phyloP scores from a whole-genome alignment of 2,329 filamentous ascomycete genomes.

The Pestalotiopsis fici region DNA sequence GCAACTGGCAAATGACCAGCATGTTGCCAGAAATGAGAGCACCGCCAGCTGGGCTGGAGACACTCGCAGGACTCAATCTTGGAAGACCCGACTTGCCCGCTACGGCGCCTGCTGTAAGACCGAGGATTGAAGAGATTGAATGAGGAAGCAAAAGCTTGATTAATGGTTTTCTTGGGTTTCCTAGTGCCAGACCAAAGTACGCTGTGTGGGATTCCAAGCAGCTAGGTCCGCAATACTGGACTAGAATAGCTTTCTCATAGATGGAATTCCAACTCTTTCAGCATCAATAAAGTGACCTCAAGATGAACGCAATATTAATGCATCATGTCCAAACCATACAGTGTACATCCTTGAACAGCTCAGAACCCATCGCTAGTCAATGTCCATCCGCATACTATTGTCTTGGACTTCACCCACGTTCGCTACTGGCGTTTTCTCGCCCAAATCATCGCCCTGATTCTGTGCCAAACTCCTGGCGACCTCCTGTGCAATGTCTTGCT shows the following conservation, averaged over 20 bases:
- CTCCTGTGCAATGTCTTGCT: neutral
- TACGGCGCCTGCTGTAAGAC: constrained; percentile 14
- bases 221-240: too few species aligned
- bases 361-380: neutral
- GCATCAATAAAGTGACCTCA: too few species aligned
- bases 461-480: neutral
- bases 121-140: constrained; percentile 33
- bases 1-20: constrained; percentile 59
- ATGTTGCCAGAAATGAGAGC: constrained; percentile 40
- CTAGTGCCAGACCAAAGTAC: neutral
- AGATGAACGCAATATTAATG: too few species aligned
- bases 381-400: neutral
- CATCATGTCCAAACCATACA: neutral
- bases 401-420: neutral
- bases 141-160: constrained; percentile 1
- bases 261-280: too few species aligned
- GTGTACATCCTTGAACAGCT: neutral
- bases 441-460: neutral
- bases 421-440: neutral
- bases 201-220: neutral
- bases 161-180: neutral
- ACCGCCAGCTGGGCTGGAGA: constrained; percentile 25
- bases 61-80: constrained; percentile 39
- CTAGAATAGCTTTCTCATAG: too few species aligned
- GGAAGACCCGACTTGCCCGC: constrained; percentile 12